A percentile compares a stretch with the other conserved stretches of the same genome.
phyloP scores from a whole-genome alignment of 1,284 basidiomycete genomes.

The Naganishia liquefaciens region DNA sequence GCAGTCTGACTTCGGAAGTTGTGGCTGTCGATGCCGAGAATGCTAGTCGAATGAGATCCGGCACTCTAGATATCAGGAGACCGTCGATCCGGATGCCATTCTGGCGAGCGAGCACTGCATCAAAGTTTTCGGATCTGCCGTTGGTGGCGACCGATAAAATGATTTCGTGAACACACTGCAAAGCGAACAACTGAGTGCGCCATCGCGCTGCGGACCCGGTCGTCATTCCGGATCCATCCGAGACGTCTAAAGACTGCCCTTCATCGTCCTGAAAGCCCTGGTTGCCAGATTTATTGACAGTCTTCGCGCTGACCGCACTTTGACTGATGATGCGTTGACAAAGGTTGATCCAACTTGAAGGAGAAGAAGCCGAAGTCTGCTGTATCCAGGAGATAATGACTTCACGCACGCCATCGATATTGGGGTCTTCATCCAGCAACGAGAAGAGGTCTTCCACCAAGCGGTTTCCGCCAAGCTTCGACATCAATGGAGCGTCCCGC shows the following conservation, averaged over 20 bases:
- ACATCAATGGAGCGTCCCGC: conserved; percentile 87
- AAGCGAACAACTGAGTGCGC: conserved; percentile 93
- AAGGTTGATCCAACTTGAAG: conserved; percentile 96
- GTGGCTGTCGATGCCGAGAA: conserved; percentile 95
- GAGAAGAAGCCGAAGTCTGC: conserved; percentile 88
- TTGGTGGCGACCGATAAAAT: conserved; percentile 73
- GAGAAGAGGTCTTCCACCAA: conserved; percentile 93
- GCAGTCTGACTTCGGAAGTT: conserved; percentile 91
- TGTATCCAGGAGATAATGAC: conserved; percentile 94
- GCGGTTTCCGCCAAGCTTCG: conserved; percentile 86
- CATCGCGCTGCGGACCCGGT: conserved; percentile 73
- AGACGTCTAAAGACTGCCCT: conserved; percentile 76
- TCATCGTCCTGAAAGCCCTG: conserved; percentile 81
- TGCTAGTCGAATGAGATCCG: conserved; percentile 93
- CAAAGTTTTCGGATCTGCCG: conserved; percentile 77
- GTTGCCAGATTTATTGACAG: conserved; percentile 53
- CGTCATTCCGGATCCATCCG: conserved; percentile 52
- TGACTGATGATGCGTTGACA: conserved; percentile 95
- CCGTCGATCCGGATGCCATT: conserved; percentile 43
- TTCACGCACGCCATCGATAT: conserved; percentile 88
- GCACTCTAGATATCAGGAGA: conserved; percentile 50
- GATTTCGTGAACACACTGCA: conserved; percentile 89
- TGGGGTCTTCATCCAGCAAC: conserved; percentile 90
- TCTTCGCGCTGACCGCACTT: conserved; percentile 45
- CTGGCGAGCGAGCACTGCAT: conserved; percentile 64